Evolutionary conservation across 164 flowering plant genomes (phyloP).

Genomic region (Nymphaea thermarum): DNA sequence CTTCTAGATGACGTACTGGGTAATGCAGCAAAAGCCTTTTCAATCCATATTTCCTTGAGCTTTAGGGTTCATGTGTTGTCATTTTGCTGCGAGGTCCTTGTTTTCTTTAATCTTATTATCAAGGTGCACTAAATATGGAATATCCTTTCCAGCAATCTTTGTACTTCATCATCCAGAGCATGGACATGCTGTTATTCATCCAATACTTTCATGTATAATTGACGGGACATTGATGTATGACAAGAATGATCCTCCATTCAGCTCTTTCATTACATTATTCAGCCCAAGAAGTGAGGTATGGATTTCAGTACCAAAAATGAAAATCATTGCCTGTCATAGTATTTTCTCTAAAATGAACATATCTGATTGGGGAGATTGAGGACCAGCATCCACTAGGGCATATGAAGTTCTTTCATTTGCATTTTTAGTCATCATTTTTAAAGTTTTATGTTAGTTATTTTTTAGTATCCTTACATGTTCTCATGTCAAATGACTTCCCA

Average conservation of each 20-base stretch:
- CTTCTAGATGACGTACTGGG: conserved; percentile 95
- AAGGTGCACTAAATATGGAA: neutral
- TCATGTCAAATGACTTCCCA: neutral
- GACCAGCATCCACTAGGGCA: too few relatives aligned
- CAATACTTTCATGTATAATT: conserved; percentile 84
- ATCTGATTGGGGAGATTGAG: too few relatives aligned
- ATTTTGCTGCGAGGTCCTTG: neutral
- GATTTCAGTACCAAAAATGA: neutral
- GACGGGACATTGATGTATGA: conserved; percentile 79
- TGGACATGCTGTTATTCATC: conserved; percentile 90
- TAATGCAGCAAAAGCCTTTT: conserved; percentile 11
- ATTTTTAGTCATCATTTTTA: too few relatives aligned
- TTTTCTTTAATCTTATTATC: neutral
- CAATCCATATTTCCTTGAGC: neutral
- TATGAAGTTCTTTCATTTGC: too few relatives aligned
- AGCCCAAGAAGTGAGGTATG: conserved; percentile 81
- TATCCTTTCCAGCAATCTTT: conserved; percentile 61
- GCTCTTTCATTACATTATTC: conserved; percentile 82
- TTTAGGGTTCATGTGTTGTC: neutral
- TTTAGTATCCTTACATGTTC: too few relatives aligned
- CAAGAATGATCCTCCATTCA: conserved; percentile 60
- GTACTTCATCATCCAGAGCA: conserved; percentile 99
- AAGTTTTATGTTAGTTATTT: too few relatives aligned
- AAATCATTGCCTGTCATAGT: too few relatives aligned
- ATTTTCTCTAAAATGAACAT: too few relatives aligned